Evolutionary conservation across 257 asterid genomes (phyloP), one percentile per base, ranked within the genome.

Genomic region (Plectranthus barbatus): DNA sequence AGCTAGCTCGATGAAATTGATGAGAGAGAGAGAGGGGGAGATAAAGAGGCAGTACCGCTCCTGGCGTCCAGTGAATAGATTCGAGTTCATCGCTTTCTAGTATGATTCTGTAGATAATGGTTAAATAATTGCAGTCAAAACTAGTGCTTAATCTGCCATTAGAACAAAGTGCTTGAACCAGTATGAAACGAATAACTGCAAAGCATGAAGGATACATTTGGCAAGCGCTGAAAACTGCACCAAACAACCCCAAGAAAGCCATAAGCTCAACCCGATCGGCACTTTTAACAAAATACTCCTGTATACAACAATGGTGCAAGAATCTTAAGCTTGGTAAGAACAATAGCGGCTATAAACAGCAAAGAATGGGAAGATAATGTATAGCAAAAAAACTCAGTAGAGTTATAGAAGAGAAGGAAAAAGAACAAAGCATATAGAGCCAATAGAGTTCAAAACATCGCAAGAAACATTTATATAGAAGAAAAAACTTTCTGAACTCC

Each of bases 191-290:
- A 52, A 50, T 51, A 54, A 19, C 19, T 41, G 31, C 33, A 67
- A 15, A 26, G 17, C 34, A 24, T 5, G 26, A 56, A 79, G 77
- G 78, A 84, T 91, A 91, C 98, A 91, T 91, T 81, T 91, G 98
- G 72, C 73, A 59, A 67, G 87, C 95, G 71, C 98, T 91, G 72
- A 83, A 29, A 63, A 91, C 76, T 58, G 98, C 98, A 69, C 98
- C 98, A 76, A 91, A 91, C 9, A 83, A 52, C 29, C 98, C 98
- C 85, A 91, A 81, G 79, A 88, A 82, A 56, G 95, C 90, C 98
- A 91, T 82, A 60, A 91, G 95, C 75, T 91, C 98, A 68, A 86
- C 69, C 77, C 90, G 81, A 74, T 91, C 96, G 56, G 95, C 98
- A 76, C 80, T 88, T 74, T 79, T 91, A 40, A 88, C 95, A 68